Conservation (phyloP, 345 rosid genomes). For the Salix udensis region DNA sequence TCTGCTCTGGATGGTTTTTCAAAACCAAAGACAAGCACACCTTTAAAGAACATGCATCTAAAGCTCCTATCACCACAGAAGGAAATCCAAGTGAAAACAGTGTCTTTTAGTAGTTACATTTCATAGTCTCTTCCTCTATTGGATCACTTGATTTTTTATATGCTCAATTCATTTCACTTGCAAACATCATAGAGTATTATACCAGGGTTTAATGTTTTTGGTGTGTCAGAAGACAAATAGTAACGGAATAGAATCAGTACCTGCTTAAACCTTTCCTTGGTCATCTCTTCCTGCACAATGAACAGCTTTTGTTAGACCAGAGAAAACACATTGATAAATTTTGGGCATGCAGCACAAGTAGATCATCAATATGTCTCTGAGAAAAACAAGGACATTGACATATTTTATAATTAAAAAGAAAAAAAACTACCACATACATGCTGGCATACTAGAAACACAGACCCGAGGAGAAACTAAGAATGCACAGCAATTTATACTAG, state of each 20-base stretch:
- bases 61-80: neutral
- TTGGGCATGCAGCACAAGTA: neutral
- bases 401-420: neutral
- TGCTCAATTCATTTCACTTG: neutral
- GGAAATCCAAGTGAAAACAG: neutral
- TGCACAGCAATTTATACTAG: neutral
- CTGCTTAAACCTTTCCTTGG: conserved; percentile 66
- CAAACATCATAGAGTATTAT: neutral
- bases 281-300: conserved; percentile 56
- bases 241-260: conserved; percentile 24
- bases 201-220: neutral
- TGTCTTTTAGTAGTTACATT: neutral
- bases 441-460: neutral
- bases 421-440: neutral
- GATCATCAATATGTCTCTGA: neutral
- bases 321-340: neutral
- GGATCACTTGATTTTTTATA: neutral
- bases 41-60: neutral
- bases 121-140: neutral
- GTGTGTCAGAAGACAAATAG: neutral
- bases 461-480: neutral
- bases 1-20: neutral
- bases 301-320: conserved; percentile 6
- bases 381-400: neutral
- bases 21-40: neutral